Evolutionary conservation across 2,329 filamentous ascomycete species (phyloP).

Genomic region (Cercospora janseana): DNA sequence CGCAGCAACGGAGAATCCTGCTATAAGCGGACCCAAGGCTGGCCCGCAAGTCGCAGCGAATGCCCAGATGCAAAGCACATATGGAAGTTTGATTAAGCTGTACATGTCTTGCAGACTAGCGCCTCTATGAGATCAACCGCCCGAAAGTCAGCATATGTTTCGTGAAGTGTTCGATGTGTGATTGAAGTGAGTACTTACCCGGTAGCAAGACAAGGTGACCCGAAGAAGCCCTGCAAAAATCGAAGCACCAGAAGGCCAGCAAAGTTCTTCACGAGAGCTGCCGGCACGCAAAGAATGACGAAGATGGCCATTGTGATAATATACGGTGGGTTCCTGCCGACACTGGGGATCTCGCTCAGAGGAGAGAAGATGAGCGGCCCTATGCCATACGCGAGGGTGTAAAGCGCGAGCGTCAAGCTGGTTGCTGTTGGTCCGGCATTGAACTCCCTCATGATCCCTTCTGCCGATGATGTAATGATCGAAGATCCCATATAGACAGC

Average conservation of each 20-base stretch:
- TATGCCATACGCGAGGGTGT: conserved; percentile 33
- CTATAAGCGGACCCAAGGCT: conserved; percentile 60
- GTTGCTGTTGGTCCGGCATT: conserved; percentile 54
- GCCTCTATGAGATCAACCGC: no score
- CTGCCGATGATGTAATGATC: conserved; percentile 49
- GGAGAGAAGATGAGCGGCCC: conserved; percentile 63
- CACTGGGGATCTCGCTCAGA: conserved; percentile 62
- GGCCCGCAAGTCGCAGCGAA: conserved; percentile 47
- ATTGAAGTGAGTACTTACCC: no score
- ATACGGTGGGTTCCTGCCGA: conserved; percentile 68
- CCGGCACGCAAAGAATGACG: conserved; percentile 65
- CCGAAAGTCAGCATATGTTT: no score
- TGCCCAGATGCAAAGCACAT: conserved; percentile 46
- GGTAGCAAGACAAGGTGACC: conserved; percentile 64
- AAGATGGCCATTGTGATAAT: conserved; percentile 67
- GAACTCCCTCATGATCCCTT: conserved; percentile 55
- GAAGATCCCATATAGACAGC: conserved; percentile 55
- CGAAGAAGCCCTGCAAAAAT: conserved; percentile 63
- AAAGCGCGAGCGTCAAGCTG: conserved; percentile 59
- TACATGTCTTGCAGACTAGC: conserved; percentile 57
- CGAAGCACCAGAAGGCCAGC: conserved; percentile 57
- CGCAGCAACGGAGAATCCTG: conserved; percentile 58
- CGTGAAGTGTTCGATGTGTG: no score
- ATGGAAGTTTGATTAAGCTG: conserved; percentile 45
- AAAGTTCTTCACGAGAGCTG: conserved; percentile 62